Evolutionary conservation across 768 basidiomycete genomes (phyloP), one percentile per base, ranked within the genome.

Genomic region (Leucocoprinus sp.): DNA sequence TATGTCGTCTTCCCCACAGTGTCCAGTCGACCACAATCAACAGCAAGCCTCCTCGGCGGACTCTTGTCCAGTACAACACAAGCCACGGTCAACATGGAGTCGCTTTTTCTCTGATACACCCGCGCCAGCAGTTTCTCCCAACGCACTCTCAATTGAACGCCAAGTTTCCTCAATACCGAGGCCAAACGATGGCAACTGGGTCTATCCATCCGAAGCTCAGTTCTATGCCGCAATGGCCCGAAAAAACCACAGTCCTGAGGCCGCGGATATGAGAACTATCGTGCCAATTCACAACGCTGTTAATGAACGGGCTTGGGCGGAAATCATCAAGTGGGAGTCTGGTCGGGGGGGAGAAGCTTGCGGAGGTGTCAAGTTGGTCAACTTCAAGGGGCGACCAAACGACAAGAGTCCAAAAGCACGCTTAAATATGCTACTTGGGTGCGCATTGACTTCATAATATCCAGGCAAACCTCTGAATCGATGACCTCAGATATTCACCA

Each of bases 251-350:
- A 80, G 84, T 44, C 93, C 93, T 3, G 74, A 81, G 23, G 75
- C 84, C 17, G 60, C 72, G n/a, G 95, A 98, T 66, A 97, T 98
- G 93, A 80, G 76, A 57, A 85, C 89, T 22, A 84, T 99, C 57
- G 92, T 99, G 17, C 95, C 93, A 11, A 99, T 99, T 40, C 96
- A 99, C 64, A 99, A 99, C 59, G 95, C 95, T 28, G 96, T 98
- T 44, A 99, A 99, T 61, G 96, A 98, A 65, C 80, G 82, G 43
- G 85, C 88, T 2, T 95, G 91, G 91, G 64, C 69, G 15, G 84
- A 91, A 62, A 71, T 95, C 19, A 58, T 88, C 60, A 74, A 74
- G 50, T 95, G 91, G 91, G 91, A 93, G 61, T 64, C 65, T 8
- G 82, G 83, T 2, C 73, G 80, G 56, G 93, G 93, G 28, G 84